Percentiles rank a stretch among this genome's conserved stretches.
Conservation (phyloP, 2,329 filamentous ascomycete species). For the Aspergillus calidoustus region DNA sequence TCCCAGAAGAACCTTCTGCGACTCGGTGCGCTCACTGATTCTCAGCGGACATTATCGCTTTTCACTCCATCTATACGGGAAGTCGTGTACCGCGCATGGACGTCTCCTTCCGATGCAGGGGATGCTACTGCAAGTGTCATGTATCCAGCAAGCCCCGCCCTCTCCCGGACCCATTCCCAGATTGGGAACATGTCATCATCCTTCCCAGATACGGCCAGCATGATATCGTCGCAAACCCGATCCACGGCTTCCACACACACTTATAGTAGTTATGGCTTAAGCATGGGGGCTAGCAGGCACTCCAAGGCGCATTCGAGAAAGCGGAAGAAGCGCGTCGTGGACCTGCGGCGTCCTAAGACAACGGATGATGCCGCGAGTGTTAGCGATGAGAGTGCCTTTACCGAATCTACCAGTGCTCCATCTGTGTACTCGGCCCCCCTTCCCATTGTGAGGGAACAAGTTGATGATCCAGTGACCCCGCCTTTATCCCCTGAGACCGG, state of each 20-base stretch:
- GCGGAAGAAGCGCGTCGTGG: conserved; percentile 55
- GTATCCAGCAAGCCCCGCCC: conserved; percentile 51
- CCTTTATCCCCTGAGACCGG: conserved; percentile 51
- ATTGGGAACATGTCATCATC: conserved; percentile 72
- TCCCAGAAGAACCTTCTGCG: conserved; percentile 92
- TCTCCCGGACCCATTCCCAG: conserved; percentile 68
- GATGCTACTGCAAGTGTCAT: conserved; percentile 55
- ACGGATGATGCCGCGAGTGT: conserved; percentile 47
- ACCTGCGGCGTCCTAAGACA: conserved; percentile 48
- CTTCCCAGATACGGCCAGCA: conserved; percentile 72
- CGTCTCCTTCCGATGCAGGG: conserved; percentile 72
- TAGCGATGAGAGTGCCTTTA: conserved; percentile 47
- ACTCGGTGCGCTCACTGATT: conserved; percentile 80
- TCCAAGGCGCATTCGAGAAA: conserved; percentile 49
- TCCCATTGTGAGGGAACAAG: conserved; percentile 64
- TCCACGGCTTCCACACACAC: conserved; percentile 40
- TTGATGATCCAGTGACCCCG: conserved; percentile 59
- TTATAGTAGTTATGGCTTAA: conserved; percentile 46
- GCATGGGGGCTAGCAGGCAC: conserved; percentile 47
- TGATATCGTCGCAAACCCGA: conserved; percentile 69
- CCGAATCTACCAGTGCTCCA: conserved; percentile 50
- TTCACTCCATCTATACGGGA: conserved; percentile 91
- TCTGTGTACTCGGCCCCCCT: conserved; percentile 57
- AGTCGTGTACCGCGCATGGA: conserved; percentile 91
- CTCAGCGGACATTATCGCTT: conserved; percentile 85